Evolutionary conservation across 805 yeast species (phyloP), one percentile per base, ranked within the genome.

Genomic region (Yarrowia porcina): DNA sequence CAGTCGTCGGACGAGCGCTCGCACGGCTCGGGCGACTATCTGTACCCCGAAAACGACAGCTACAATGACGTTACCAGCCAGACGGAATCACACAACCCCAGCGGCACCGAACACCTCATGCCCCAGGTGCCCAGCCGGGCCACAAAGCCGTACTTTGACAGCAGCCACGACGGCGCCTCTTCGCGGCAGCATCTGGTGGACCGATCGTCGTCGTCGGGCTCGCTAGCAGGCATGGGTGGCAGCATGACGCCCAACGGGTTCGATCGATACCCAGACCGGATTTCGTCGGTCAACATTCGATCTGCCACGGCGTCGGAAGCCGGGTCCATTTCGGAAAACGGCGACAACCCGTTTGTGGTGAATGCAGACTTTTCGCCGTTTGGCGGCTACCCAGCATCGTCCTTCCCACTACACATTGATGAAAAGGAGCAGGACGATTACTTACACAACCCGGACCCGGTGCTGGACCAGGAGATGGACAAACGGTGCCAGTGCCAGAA

Each of bases 391-490:
- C 98, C 99, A 0, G 96, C 97, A 9, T 80, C 91, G 17, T 85
- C 90, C 4, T 93, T 93, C 77, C 99, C 99, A 1, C 77, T 93
- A 64, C 87, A 83, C 68, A 85, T 94, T 66, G 97, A 93, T 65
- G 98, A 93, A 69, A 90, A 90, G 75, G 99, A 93, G 75, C 87
- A 89, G 10, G 99, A 93, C 76, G 99, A 93, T 74, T 92, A 90
- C 71, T 73, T 94, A 67, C 98, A 93, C 75, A 94, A 93, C 75
- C 98, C 98, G 1, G 97, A 93, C 74, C 97, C 97, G 10, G 87
- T 91, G 36, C 89, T 85, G 47, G 99, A 94, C 73, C 97, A 96
- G 21, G 83, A 86, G 65, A 84, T 87, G 69, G 96, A 90, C 68
- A 68, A 76, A 17, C 63, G 65, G 28, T 76, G 79, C 66, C 67